A percentile compares a stretch with the other conserved stretches of the same genome.
Conservation (phyloP, 2,329 filamentous ascomycete species). For the Colletotrichum acutatum region DNA sequence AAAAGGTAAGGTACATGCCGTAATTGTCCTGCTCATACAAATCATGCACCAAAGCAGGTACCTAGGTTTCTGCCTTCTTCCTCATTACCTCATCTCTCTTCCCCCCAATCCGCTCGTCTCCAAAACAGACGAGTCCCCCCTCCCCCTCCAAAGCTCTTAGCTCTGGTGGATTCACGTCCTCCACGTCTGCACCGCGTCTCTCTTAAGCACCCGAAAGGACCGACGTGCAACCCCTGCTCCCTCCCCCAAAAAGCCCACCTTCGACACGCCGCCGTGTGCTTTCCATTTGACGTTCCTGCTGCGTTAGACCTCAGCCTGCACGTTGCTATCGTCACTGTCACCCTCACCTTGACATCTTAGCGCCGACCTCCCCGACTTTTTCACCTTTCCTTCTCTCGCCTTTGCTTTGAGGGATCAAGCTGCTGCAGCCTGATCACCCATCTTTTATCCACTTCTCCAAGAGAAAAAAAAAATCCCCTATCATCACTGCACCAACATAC, state of each 20-base stretch:
- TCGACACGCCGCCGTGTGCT: slow-evolving; percentile 22
- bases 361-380: slow-evolving; percentile 10
- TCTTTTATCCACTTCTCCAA: slow-evolving; percentile 44
- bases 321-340: slow-evolving; percentile 29
- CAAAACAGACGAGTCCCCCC: slow-evolving; percentile 20
- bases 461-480: slow-evolving; percentile 2
- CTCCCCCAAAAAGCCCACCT: slow-evolving; percentile 32
- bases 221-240: slow-evolving; percentile 30
- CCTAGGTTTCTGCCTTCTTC: background rate
- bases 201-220: slow-evolving; percentile 27
- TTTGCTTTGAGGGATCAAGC: slow-evolving; percentile 2
- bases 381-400: background rate
- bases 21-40: background rate
- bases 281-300: slow-evolving; percentile 4
- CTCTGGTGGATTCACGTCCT: slow-evolving; percentile 31
- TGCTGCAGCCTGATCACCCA: slow-evolving; percentile 25
- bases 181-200: slow-evolving; percentile 25
- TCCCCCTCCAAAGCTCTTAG: slow-evolving; percentile 35
- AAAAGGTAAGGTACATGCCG: background rate
- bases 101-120: slow-evolving; percentile 16
- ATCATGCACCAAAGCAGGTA: background rate
- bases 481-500: slow-evolving; percentile 9
- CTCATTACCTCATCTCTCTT: slow-evolving; percentile 27
- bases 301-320: slow-evolving; percentile 27
- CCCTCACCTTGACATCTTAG: slow-evolving; percentile 28